phyloP scores from a whole-genome alignment of 148 eudicot species.

The Chenopodium suecicum region DNA sequence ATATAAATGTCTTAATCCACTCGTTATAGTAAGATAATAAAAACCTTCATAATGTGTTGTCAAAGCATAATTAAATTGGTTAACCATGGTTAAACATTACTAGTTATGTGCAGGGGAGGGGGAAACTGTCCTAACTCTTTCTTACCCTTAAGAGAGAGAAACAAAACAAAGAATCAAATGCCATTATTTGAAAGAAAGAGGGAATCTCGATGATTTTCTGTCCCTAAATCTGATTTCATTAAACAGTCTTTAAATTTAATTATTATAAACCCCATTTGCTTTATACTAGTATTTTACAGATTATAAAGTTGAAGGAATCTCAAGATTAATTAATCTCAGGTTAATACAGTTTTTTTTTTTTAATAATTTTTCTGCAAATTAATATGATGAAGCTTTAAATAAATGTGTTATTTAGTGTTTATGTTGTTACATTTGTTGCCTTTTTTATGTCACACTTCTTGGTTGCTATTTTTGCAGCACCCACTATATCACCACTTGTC shows the following conservation, averaged over 20 bases:
- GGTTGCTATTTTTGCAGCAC: constrained; percentile 20
- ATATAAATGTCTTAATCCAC: background rate
- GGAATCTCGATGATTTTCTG: constrained; percentile 19
- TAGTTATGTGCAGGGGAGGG: background rate
- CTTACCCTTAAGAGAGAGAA: background rate
- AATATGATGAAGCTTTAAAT: constrained; percentile 9
- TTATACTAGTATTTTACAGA: background rate
- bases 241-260: background rate
- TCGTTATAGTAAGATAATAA: no score
- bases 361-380: background rate
- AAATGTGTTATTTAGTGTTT: constrained; percentile 4
- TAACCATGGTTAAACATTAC: constrained; percentile 12
- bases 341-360: background rate
- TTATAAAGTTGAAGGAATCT: constrained; percentile 4
- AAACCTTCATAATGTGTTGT: background rate
- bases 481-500: constrained; percentile 5
- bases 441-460: background rate
- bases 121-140: constrained; percentile 12
- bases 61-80: background rate
- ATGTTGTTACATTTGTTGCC: constrained; percentile 15
- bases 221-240: constrained; percentile 20
- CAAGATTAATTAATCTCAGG: constrained; percentile 1
- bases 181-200: constrained; percentile 28
- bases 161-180: constrained; percentile 26
- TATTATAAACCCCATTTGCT: background rate